Evolutionary conservation across 192 early-diverging fungal genomes (phyloP), one percentile per base, ranked within the genome.

Genomic region (Coemansia sp.): DNA sequence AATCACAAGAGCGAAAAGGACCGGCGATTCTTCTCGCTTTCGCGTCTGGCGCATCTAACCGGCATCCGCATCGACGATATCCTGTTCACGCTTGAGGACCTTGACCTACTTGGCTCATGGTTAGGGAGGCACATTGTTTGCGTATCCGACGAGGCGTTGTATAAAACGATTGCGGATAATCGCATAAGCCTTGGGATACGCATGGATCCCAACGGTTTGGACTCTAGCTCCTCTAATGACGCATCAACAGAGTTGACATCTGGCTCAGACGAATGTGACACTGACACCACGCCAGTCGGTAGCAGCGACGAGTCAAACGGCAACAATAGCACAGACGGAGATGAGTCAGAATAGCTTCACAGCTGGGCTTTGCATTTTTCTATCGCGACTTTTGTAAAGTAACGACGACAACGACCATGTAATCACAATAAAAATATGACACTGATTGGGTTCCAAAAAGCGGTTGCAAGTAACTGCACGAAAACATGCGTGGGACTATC

Each of bases 21-120:
- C 23, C 70, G 60, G 64, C 61, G 61, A 37, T 64, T 68, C 52
- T 75, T 63, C 31, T 87, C 59, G 54, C 83, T 31, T 27, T 88
- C 52, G 38, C 65, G 55, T 23, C 55, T 92, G 33, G 70, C 87
- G 0, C 44, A 63, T 25, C 45, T 76, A 48, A 93, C 91, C 8
- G 83, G 88, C 1, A 90, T 93, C 53, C 72, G 75, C 45, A 79
- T 82, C 27, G 86, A 90, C n/a, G 90, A 93, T 57, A 68, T 93
- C 42, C 40, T 93, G 30, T 80, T 82, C 57, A 85, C 88, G 9
- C 70, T 93, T 52, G 75, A 84, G 7, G 67, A 71, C 17, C 72
- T 88, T 72, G 87, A 81, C 0, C 65, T 91, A 68, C 70, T 88
- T 62, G 61, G 70, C 53, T 75, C 73, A 20, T 91, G 87, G 87